Evolutionary conservation across 495 filamentous ascomycete genomes (phyloP), one percentile per base, ranked within the genome.

Genomic region (Podospora anserina): DNA sequence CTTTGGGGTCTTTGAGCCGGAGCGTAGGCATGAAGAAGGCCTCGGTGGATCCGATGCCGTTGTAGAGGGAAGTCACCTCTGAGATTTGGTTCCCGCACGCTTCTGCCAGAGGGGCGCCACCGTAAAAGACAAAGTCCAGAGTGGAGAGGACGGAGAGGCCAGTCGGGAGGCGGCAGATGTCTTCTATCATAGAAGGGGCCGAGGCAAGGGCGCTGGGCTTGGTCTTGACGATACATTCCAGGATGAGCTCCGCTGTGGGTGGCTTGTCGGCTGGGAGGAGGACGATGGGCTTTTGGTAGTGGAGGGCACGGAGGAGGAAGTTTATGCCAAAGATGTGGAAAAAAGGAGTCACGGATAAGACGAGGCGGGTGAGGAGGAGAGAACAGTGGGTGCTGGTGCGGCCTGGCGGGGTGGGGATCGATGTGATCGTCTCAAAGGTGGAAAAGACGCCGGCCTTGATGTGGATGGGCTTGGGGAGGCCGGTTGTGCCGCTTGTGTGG

Each of bases 281-380:
- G 3, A 62, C 30, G 19, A 62, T 9, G 16, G 60, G 23, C 23
- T 28, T 62, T 62, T 28, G 30, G 30, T 18, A 62, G 60, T 62
- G 18, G 18, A 62, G 19, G 11, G 60, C 32, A 16, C 60, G 30
- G 30, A 62, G 30, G 16, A 62, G 30, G 16, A 62, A 28, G 23
- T 62, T 62, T 6, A 62, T 28, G 23, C 60, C 60, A 30, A 62
- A 62, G 19, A 62, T 34, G 15, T 62, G 60, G 16, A 62, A 62
- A 16, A 62, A 62, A 15, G 60, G 60, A 26, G 30, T 15, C 1
- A 34, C 60, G 18, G 60, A 19, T 27, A 34, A 9, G 18, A 32
- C 23, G 6, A 34, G 30, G 9, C 30, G 23, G 60, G 23, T 62
- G 15, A 18, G 6, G 30, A 62, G 26, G 60, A 62, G 60, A 11